phyloP scores from a whole-genome alignment of 2,329 filamentous ascomycete genomes.

The Aspergillus niger region DNA sequence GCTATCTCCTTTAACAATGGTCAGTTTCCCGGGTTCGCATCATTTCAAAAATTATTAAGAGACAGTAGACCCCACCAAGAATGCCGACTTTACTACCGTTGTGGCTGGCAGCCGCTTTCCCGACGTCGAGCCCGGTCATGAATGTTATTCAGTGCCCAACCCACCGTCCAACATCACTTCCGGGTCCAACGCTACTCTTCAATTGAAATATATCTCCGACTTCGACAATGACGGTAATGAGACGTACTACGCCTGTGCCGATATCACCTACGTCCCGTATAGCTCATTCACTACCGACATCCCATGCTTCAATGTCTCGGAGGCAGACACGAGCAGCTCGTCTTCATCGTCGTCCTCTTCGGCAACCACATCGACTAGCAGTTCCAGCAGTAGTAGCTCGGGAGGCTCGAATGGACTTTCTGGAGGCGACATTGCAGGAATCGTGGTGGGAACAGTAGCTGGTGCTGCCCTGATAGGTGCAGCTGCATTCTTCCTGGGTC shows the following conservation, averaged over 20 bases:
- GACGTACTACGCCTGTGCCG: slow-evolving; percentile 52
- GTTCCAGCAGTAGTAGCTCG: slow-evolving; percentile 16
- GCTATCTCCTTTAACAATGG: slow-evolving; percentile 56
- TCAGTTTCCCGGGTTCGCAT: slow-evolving; percentile 31
- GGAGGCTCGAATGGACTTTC: slow-evolving; percentile 34
- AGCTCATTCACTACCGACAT: slow-evolving; percentile 44
- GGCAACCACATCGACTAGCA: slow-evolving; percentile 21
- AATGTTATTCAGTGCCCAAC: slow-evolving; percentile 48
- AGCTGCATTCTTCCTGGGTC: slow-evolving; percentile 20
- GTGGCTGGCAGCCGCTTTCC: slow-evolving; percentile 37
- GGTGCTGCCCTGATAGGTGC: slow-evolving; percentile 25
- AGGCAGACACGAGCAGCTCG: slow-evolving; percentile 30
- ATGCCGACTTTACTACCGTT: slow-evolving; percentile 43
- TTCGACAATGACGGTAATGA: slow-evolving; percentile 45
- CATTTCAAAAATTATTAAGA: not conserved
- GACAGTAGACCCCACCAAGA: slow-evolving; percentile 40
- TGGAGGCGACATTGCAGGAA: slow-evolving; percentile 47
- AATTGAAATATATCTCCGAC: slow-evolving; percentile 48
- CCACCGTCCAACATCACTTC: slow-evolving; percentile 35
- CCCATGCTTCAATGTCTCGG: slow-evolving; percentile 52
- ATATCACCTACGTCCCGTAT: slow-evolving; percentile 48
- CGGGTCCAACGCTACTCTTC: slow-evolving; percentile 50
- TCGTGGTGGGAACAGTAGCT: slow-evolving; percentile 36
- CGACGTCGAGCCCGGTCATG: slow-evolving; percentile 47
- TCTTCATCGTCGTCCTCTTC: slow-evolving; percentile 18